Conservation (phyloP, 176 grass and related monocot species). For the Dendrocalamus sinicus region DNA sequence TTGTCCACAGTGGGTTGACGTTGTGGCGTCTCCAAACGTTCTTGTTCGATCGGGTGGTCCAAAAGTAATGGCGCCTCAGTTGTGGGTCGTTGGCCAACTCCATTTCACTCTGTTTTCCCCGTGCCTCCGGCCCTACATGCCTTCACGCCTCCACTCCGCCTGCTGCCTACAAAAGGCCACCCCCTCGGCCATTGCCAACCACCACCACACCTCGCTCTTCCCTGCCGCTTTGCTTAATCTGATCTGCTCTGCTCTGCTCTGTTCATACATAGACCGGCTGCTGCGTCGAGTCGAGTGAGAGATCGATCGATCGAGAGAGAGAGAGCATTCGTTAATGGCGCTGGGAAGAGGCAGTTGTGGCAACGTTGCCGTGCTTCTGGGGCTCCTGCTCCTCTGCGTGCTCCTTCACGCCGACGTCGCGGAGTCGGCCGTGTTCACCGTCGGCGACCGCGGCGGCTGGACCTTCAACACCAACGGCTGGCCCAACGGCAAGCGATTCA, state of each 20-base stretch:
- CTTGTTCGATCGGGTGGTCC: neutral
- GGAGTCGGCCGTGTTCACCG: constrained; percentile 60
- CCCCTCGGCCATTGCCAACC: constrained; percentile 4
- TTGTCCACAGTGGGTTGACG: neutral
- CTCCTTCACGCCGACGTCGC: constrained; percentile 40
- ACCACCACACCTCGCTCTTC: neutral
- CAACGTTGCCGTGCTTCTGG: neutral
- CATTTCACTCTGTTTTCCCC: constrained; percentile 9
- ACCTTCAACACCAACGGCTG: constrained; percentile 48
- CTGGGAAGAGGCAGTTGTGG: constrained; percentile 59
- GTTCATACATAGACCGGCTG: neutral
- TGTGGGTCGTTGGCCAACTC: constrained; percentile 57
- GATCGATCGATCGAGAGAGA: neutral
- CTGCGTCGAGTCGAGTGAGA: neutral
- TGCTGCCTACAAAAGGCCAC: constrained; percentile 24
- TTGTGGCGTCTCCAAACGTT: too few relatives aligned
- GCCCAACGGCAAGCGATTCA: constrained; percentile 72
- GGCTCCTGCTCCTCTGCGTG: constrained; percentile 48
- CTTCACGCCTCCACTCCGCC: constrained; percentile 47
- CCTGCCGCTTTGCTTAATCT: neutral
- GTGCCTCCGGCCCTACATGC: constrained; percentile 16
- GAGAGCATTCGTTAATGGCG: neutral
- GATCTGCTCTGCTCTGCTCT: neutral
- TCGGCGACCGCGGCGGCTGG: constrained; percentile 67
- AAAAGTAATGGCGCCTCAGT: constrained; percentile 52